These are phyloP conservation scores for Nemophila menziesii DNA, from an alignment of 257 asterid genomes.

Conservation along the genomic window DNA sequence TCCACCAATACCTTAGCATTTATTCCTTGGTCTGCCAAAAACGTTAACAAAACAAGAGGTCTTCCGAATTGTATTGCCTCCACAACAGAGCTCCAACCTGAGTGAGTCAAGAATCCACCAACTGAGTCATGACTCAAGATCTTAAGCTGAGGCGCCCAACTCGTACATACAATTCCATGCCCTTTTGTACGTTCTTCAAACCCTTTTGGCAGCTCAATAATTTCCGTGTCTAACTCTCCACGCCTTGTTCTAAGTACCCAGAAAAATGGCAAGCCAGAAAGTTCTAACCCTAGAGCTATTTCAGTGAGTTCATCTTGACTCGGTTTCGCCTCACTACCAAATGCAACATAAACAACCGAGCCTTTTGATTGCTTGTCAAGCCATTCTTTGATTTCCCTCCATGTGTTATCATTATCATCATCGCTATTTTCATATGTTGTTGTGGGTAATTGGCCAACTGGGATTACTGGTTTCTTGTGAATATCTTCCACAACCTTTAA, in stretches of 20 bases:
- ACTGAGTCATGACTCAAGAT: conserved; percentile 37
- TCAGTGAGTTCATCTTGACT: conserved; percentile 30
- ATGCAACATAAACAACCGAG: conserved; percentile 33
- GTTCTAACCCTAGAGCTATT: conserved; percentile 30
- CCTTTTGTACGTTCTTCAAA: conserved; percentile 16
- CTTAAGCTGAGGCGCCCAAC: conserved; percentile 35
- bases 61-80: conserved; percentile 37
- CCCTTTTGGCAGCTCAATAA: conserved; percentile 30
- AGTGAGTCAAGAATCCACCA: conserved; percentile 37
- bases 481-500: conserved; percentile 16
- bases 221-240: conserved; percentile 6
- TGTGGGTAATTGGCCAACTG: conserved; percentile 30
- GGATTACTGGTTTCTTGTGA: conserved; percentile 25
- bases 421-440: neutral
- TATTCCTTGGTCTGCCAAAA: conserved; percentile 35
- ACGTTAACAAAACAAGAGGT: conserved; percentile 30
- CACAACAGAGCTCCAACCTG: conserved; percentile 38
- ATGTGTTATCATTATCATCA: conserved; percentile 8
- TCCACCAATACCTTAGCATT: conserved; percentile 32
- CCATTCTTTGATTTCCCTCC: conserved; percentile 18
- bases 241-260: conserved; percentile 36
- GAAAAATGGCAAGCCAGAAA: conserved; percentile 27
- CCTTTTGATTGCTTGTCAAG: conserved; percentile 24
- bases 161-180: conserved; percentile 23
- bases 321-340: conserved; percentile 46